Base-by-base conservation (phyloP, 768 basidiomycete genomes). In the Amyloporia xantha region DNA sequence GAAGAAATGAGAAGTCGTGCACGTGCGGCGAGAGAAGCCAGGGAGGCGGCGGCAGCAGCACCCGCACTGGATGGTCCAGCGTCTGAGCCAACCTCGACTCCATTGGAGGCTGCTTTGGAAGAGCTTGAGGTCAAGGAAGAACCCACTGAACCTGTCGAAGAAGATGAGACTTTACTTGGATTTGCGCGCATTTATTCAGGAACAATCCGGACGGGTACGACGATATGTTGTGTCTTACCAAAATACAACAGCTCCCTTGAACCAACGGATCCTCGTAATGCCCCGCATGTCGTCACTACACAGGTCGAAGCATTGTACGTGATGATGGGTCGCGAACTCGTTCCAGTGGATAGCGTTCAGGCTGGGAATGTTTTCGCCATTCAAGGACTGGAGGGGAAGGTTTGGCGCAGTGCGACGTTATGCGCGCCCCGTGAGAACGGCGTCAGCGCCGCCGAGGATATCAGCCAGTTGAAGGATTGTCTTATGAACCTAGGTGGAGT, bases 301-400 rank as follows among this genome's bases (percentile, higher is more conserved):
- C 72, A 70, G n/a, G 79, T 94, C 12, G 77, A 82, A 49, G 83
- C 81, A 5, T 66, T 99, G 44, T 99, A 97, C 66, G 78, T 87
- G 42, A 97, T 99, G 91, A 98, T 99, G 96, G 96, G 96, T 2
- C 71, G 91, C 37, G 94, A 97, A 61, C 74, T 99, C n/a, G 82
- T 90, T 0, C 74, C 84, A 0, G 90, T 95, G 2, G 73, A 87
- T 19, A 73, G 72, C 51, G 93, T 98, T 1, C 77, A 77, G 25
- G 93, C 96, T 1, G 96, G 96, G 6, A 94, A 95, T 61, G 88
- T 94, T 4, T 98, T 97, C 55, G 96, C 94, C 2, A 81, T 97
- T 53, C 84, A 73, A 54, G 95, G 96, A 0, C 66, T 98, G 48
- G 90, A 89, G 59, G 90, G 92, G 1, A 87, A 82, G 57, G 91